Base-by-base conservation (phyloP, 1,284 basidiomycete genomes). In the Acaromyces ingoldii region DNA sequence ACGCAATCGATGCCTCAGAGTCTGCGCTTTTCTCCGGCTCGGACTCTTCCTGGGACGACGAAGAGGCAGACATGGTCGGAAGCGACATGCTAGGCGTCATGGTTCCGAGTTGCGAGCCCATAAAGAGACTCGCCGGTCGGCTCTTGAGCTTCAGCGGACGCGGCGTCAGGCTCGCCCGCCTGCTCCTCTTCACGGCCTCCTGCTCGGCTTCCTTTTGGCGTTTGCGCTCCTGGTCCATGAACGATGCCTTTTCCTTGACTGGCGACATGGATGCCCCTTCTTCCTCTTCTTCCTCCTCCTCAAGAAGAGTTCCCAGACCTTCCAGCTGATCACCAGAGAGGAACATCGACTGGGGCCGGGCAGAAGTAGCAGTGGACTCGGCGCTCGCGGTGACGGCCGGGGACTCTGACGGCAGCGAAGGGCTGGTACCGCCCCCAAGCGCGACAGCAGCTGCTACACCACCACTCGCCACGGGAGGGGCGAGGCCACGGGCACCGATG, bases 261-360 rank as follows among this genome's bases (percentile, higher is more conserved):
- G 64, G 64, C 22, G 64, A 56, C 4, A 52, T 45, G 5, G 58
- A 49, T 11, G 48, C 6, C 15, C 19, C 9, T 19, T 28, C 53
- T 36, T 71, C 68, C 4, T 71, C 66, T 19, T 69, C 63, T 53
- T 71, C 64, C 34, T 69, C 66, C 30, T 67, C 67, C 51, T 70
- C 67, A 45, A 66, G 49, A n/a, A 70, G 50, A 17, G 67, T 70
- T 5, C 60, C 58, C 4, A 67, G 55, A 22, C 65, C 63, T 40
- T 68, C 67, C 25, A 57, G 57, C 13, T 55, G 56, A n/a, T n/a
- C n/a, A n/a, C n/a, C n/a, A n/a, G n/a, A n/a, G n/a, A n/a, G n/a
- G n/a, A n/a, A n/a, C n/a, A n/a, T n/a, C n/a, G n/a, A n/a, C n/a
- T n/a, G n/a, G n/a, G n/a, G n/a, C n/a, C n/a, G n/a, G n/a, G n/a